phyloP scores from a whole-genome alignment of 2,329 filamentous ascomycete species.

The Arthrobotrys megalospora region DNA sequence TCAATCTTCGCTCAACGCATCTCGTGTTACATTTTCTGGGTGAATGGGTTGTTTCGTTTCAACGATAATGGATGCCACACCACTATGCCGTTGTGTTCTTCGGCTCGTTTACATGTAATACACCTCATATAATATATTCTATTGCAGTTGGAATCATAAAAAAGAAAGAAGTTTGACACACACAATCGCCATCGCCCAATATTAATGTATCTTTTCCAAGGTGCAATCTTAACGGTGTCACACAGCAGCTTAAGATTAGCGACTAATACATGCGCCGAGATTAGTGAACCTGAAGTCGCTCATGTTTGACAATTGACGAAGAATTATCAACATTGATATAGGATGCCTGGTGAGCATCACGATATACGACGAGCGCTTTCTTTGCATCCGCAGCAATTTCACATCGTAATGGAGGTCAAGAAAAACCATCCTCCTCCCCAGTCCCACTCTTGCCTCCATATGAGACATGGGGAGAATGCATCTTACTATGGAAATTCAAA shows the following conservation, averaged over 20 bases:
- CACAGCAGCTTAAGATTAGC: conserved; percentile 55
- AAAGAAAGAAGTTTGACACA: conserved; percentile 12
- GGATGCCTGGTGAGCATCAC: conserved; percentile 22
- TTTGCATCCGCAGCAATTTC: neutral
- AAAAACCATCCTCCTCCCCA: neutral
- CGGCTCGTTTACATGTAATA: conserved; percentile 15
- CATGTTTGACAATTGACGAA: conserved; percentile 11
- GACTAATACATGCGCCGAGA: conserved; percentile 35
- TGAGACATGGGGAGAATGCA: conserved; percentile 22
- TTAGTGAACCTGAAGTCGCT: conserved; percentile 35
- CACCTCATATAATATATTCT: conserved; percentile 7
- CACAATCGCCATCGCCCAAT: neutral
- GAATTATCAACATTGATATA: conserved; percentile 31
- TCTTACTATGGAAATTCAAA: conserved; percentile 31
- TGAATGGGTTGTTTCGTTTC: conserved; percentile 39
- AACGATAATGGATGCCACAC: conserved; percentile 45
- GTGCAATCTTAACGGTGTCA: conserved; percentile 46
- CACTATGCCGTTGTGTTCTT: conserved; percentile 36
- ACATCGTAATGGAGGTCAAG: conserved; percentile 6
- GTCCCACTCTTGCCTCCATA: neutral
- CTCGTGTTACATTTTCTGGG: conserved; percentile 13
- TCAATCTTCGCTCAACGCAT: conserved; percentile 20
- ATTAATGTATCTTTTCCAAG: conserved; percentile 20
- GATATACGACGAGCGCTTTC: conserved; percentile 1
- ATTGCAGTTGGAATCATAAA: conserved; percentile 27